phyloP scores from a whole-genome alignment of 169 alveolate species.

The Cryptosporidium viatorum region DNA sequence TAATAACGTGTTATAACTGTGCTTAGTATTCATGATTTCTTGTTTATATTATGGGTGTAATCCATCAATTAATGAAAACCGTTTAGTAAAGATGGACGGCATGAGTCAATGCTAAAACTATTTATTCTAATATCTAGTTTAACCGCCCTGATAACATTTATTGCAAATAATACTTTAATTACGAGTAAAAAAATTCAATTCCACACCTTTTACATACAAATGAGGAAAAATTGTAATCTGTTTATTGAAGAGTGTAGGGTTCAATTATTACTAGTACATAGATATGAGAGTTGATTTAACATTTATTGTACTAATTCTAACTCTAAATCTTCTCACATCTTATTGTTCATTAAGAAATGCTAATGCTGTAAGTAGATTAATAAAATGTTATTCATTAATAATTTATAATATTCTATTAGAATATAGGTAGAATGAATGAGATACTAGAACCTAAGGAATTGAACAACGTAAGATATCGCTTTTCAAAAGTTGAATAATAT shows the following conservation, averaged over 20 bases:
- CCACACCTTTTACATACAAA: not conserved
- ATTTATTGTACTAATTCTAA: not conserved
- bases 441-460: conserved; percentile 26
- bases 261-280: not conserved
- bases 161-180: too few relatives aligned
- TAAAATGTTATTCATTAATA: not conserved
- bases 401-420: not conserved
- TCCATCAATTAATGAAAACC: too few relatives aligned
- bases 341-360: conserved; percentile 4
- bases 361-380: not conserved
- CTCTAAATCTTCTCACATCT: not conserved
- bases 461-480: conserved; percentile 34
- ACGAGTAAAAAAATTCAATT: too few relatives aligned
- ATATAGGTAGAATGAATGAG: not conserved
- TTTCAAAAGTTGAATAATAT: not conserved
- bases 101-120: too few relatives aligned
- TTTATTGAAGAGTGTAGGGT: too few relatives aligned
- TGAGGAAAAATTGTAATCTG: not conserved
- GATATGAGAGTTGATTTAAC: not conserved
- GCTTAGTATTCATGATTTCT: not conserved
- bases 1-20: not conserved
- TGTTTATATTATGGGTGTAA: not conserved
- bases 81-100: not conserved
- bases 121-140: too few relatives aligned
- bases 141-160: not conserved